These are phyloP conservation scores for Entomortierella parvispora DNA, from an alignment of 192 early-diverging fungal genomes.

Conservation along the genomic window DNA sequence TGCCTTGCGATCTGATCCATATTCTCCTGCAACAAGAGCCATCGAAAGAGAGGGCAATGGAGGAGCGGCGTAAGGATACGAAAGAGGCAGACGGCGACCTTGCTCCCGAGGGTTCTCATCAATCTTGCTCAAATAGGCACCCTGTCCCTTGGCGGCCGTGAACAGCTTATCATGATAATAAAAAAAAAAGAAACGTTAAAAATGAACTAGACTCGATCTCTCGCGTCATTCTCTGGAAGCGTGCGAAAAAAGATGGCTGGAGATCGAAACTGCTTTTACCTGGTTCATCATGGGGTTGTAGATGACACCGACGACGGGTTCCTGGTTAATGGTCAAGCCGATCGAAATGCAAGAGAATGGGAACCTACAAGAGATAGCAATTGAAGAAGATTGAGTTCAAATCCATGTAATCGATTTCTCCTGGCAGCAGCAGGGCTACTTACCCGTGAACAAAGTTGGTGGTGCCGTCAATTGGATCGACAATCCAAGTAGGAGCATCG, in stretches of 20 bases:
- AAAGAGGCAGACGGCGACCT: slow-evolving; percentile 67
- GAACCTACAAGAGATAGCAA: slow-evolving; percentile 57
- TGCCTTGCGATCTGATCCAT: slow-evolving; percentile 75
- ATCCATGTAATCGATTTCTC: not conserved
- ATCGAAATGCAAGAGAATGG: slow-evolving; percentile 92
- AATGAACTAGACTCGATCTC: not conserved
- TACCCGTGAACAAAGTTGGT: slow-evolving; percentile 81
- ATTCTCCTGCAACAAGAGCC: slow-evolving; percentile 86
- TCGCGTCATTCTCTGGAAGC: not conserved
- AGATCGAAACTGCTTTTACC: slow-evolving; percentile 62
- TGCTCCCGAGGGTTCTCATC: slow-evolving; percentile 53
- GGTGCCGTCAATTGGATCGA: slow-evolving; percentile 89
- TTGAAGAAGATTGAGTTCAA: not conserved
- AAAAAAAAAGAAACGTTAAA: slow-evolving; percentile 1
- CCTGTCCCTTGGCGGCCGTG: slow-evolving; percentile 66
- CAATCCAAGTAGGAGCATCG: slow-evolving; percentile 87
- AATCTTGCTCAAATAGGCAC: slow-evolving; percentile 68
- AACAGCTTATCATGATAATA: slow-evolving; percentile 50
- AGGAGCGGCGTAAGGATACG: slow-evolving; percentile 57
- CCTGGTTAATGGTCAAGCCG: slow-evolving; percentile 76
- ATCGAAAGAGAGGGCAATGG: slow-evolving; percentile 72
- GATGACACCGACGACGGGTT: slow-evolving; percentile 88
- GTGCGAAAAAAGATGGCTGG: too few species aligned
- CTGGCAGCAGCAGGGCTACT: not conserved
- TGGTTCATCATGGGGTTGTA: slow-evolving; percentile 92